phyloP scores from a whole-genome alignment of 2,329 filamentous ascomycete species.

The Fusarium mangiferae region DNA sequence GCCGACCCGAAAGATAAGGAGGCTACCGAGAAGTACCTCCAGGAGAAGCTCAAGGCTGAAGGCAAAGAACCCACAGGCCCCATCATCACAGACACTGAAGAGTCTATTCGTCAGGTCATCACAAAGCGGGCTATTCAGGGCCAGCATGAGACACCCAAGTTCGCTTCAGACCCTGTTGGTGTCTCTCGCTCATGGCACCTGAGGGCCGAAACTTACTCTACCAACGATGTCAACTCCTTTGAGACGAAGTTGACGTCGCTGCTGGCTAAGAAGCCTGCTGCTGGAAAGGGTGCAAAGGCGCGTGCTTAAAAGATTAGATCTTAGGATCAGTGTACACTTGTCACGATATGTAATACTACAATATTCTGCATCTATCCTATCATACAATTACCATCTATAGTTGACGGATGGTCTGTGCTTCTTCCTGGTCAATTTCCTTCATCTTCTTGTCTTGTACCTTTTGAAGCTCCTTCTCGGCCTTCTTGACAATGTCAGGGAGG shows the following conservation, averaged over 20 bases:
- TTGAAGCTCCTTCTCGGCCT: slow-evolving; percentile 59
- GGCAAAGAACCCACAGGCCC: slow-evolving; percentile 33
- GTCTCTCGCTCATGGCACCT: slow-evolving; percentile 52
- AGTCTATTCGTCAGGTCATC: slow-evolving; percentile 49
- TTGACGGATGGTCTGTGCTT: slow-evolving; percentile 60
- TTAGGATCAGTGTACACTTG: slow-evolving; percentile 42
- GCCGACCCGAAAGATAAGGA: slow-evolving; percentile 41
- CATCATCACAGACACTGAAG: slow-evolving; percentile 49
- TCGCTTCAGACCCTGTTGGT: slow-evolving; percentile 48
- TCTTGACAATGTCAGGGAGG: slow-evolving; percentile 59
- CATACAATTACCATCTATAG: slow-evolving; percentile 38
- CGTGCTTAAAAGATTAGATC: slow-evolving; percentile 38
- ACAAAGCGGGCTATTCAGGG: slow-evolving; percentile 50
- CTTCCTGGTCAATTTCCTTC: slow-evolving; percentile 59
- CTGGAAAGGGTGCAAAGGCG: slow-evolving; percentile 39
- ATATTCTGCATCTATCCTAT: slow-evolving; percentile 36
- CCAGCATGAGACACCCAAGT: slow-evolving; percentile 50
- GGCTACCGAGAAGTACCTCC: slow-evolving; percentile 47
- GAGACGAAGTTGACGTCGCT: slow-evolving; percentile 53
- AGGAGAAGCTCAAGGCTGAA: slow-evolving; percentile 39
- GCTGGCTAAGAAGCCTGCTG: slow-evolving; percentile 36
- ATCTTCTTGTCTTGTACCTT: slow-evolving; percentile 65
- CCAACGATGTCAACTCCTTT: slow-evolving; percentile 50
- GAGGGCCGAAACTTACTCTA: slow-evolving; percentile 51
- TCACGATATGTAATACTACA: slow-evolving; percentile 46